Percentiles rank a stretch among this genome's conserved stretches.
These are phyloP conservation scores for Geosmithia putterillii DNA, from an alignment of 2,329 filamentous ascomycete species.

Conservation along the genomic window DNA sequence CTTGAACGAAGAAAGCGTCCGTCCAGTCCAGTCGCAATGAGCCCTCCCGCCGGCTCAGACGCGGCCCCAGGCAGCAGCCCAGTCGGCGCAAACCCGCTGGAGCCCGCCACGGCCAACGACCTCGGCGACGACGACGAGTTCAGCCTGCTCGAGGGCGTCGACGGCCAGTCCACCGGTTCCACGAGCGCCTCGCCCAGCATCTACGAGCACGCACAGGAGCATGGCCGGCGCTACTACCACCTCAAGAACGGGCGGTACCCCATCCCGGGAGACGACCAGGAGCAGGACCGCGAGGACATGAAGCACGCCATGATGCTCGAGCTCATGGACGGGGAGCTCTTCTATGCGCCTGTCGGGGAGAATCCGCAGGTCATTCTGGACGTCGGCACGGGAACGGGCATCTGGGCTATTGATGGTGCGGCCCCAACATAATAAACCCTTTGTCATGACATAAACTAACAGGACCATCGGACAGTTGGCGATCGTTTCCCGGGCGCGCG, in stretches of 20 bases:
- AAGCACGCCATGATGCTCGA: conserved; percentile 22
- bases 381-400: conserved; percentile 17
- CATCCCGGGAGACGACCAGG: neutral
- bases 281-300: conserved; percentile 9
- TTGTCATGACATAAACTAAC: neutral
- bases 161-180: conserved; percentile 2
- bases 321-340: conserved; percentile 17
- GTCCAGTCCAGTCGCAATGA: too few relatives aligned
- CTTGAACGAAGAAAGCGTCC: too few relatives aligned
- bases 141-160: too few relatives aligned
- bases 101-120: too few relatives aligned
- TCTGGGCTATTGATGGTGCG: conserved; percentile 11
- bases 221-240: conserved; percentile 24
- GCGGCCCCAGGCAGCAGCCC: too few relatives aligned
- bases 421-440: neutral
- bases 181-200: conserved; percentile 21
- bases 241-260: conserved; percentile 15
- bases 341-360: conserved; percentile 12
- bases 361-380: conserved; percentile 14
- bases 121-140: too few relatives aligned
- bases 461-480: conserved; percentile 28
- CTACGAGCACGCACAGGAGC: conserved; percentile 19
- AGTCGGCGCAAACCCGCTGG: too few relatives aligned
- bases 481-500: conserved; percentile 24
- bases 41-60: too few relatives aligned